These are phyloP conservation scores for Globisporangium paroecandrum DNA, from an alignment of 352 stramenopile species.

Conservation along the genomic window DNA sequence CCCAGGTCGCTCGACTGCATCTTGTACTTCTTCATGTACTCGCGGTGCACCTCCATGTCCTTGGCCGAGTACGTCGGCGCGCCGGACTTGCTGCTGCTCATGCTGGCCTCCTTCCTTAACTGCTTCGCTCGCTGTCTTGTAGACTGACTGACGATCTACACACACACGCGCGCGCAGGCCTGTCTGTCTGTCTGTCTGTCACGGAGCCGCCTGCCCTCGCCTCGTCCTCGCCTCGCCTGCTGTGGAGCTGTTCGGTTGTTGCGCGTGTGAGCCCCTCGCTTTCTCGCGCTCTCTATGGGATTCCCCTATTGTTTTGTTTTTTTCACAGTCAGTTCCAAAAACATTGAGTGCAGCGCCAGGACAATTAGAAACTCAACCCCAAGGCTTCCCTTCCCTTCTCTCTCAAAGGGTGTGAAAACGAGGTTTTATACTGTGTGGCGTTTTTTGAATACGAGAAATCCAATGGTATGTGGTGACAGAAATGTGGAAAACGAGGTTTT, in stretches of 20 bases:
- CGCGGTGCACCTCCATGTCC: constrained; percentile 77
- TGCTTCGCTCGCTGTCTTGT: not conserved
- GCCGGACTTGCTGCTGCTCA: constrained; percentile 14
- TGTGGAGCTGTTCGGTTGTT: not conserved
- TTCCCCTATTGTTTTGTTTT: not conserved
- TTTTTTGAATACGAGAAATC: too few relatives aligned
- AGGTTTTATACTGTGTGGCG: too few relatives aligned
- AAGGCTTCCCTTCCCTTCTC: too few relatives aligned
- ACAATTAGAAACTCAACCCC: not conserved
- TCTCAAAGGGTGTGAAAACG: too few relatives aligned
- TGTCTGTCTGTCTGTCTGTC: not conserved
- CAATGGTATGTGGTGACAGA: too few relatives aligned
- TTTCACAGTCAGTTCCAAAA: not conserved
- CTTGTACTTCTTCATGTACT: constrained; percentile 90
- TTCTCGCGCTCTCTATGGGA: not conserved
- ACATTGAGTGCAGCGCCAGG: not conserved
- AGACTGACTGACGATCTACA: not conserved
- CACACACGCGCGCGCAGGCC: not conserved
- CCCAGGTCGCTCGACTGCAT: constrained; percentile 69
- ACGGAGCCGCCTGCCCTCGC: not conserved
- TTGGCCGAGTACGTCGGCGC: constrained; percentile 46
- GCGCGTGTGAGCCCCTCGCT: not conserved
- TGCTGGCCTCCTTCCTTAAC: not conserved
- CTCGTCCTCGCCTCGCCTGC: not conserved
- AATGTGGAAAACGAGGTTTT: too few relatives aligned